Conservation (phyloP, 805 yeast genomes). For the Kockiozyma suomiensis region DNA sequence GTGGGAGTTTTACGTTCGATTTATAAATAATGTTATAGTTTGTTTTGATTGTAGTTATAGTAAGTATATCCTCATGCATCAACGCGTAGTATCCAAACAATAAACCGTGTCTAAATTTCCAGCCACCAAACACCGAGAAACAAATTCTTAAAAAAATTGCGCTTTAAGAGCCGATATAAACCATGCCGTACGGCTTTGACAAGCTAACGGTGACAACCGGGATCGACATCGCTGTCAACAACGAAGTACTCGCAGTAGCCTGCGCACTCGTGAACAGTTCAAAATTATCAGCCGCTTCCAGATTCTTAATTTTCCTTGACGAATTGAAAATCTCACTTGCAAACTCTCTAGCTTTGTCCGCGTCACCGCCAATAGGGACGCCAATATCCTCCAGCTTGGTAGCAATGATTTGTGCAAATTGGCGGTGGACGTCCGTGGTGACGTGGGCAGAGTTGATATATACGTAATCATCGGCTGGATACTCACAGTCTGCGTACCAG, state of each 20-base stretch:
- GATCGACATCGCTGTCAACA: neutral
- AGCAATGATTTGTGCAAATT: conserved; percentile 13
- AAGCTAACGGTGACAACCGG: neutral
- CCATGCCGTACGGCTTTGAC: neutral
- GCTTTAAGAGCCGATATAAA: neutral
- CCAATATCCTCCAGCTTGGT: neutral
- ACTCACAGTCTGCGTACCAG: conserved; percentile 6
- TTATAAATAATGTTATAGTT: neutral
- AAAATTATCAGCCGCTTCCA: neutral
- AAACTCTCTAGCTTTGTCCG: neutral
- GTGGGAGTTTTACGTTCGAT: neutral
- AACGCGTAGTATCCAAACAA: too few relatives aligned
- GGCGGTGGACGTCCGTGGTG: conserved; percentile 21
- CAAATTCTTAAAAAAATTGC: neutral
- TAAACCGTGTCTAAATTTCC: neutral
- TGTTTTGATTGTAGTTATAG: neutral
- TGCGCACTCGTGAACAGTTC: neutral
- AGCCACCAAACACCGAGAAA: neutral
- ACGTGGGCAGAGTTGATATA: conserved; percentile 26
- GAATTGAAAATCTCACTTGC: neutral
- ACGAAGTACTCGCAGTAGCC: neutral
- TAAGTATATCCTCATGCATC: neutral
- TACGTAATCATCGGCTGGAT: conserved; percentile 16
- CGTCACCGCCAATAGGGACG: neutral
- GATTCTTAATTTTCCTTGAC: neutral